Evolutionary conservation across 495 filamentous ascomycete genomes (phyloP).

Genomic region (Barbatosphaeria neglecta): DNA sequence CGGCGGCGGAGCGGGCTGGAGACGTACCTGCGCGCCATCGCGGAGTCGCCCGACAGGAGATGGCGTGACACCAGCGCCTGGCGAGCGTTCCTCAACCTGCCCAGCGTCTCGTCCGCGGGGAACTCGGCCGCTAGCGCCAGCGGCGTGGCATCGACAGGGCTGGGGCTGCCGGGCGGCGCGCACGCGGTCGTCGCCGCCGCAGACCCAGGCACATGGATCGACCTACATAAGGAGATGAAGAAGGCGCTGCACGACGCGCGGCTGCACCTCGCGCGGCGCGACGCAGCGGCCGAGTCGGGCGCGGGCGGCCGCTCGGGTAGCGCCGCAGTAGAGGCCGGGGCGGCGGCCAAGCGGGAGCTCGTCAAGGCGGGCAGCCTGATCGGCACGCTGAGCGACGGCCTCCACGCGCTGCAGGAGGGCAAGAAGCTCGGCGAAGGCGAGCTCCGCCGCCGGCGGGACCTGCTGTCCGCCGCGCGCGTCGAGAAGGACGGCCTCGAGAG

Average conservation of each 20-base stretch:
- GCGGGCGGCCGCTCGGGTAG: conserved; percentile 42
- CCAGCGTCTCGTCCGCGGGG: conserved; percentile 33
- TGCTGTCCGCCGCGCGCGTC: conserved; percentile 63
- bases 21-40: conserved; percentile 70
- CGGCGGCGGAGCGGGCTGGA: conserved; percentile 65
- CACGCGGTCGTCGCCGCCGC: conserved; percentile 38
- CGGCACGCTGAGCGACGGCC: conserved; percentile 54
- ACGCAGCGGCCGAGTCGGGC: conserved; percentile 52
- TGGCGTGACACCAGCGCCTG: conserved; percentile 82
- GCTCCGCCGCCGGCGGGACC: conserved; percentile 64
- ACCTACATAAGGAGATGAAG: conserved; percentile 76
- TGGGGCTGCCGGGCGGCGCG: conserved; percentile 14
- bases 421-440: conserved; percentile 71
- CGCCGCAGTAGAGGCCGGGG: conserved; percentile 50
- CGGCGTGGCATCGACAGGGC: conserved; percentile 27
- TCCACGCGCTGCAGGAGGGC: conserved; percentile 39
- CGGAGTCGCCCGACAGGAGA: conserved; percentile 57
- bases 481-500: conserved; percentile 82
- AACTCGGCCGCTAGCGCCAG: conserved; percentile 36
- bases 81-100: conserved; percentile 79
- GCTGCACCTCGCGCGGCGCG: conserved; percentile 58
- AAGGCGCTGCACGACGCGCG: conserved; percentile 69
- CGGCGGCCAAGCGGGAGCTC: conserved; percentile 70
- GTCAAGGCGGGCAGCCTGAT: conserved; percentile 63
- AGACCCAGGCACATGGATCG: conserved; percentile 78